phyloP scores from a whole-genome alignment of 208 protist species.

The Trichomonas vaginalis region DNA sequence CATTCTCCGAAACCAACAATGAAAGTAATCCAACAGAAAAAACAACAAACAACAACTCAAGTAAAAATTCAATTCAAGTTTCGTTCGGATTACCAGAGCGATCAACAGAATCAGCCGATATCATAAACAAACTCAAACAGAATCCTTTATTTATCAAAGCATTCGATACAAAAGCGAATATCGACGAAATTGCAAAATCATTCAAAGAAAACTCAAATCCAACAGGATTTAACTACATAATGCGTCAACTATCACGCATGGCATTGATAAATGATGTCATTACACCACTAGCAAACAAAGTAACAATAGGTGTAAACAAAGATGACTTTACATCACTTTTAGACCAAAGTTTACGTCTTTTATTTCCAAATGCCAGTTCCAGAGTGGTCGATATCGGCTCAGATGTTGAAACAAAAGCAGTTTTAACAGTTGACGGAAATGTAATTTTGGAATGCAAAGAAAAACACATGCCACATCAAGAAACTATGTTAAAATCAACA shows the following conservation, averaged over 20 bases:
- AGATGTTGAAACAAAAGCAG: background rate
- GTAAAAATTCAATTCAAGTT: background rate
- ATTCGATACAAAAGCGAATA: background rate
- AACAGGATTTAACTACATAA: background rate
- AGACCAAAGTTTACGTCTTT: background rate
- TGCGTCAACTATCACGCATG: background rate
- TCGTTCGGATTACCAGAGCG: background rate
- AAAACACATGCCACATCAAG: background rate
- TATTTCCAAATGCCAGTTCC: background rate
- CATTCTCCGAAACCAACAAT: too few relatives aligned
- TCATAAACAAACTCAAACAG: background rate
- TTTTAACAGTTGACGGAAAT: background rate
- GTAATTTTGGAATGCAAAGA: background rate
- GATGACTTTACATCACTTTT: background rate
- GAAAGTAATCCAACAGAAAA: too few relatives aligned
- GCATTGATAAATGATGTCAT: background rate
- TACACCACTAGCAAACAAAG: background rate
- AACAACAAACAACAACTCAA: background rate
- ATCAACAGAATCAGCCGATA: background rate
- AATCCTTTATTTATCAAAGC: background rate
- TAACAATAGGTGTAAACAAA: background rate
- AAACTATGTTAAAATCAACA: background rate
- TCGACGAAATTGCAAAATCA: background rate
- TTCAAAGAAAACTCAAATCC: background rate
- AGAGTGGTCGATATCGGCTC: background rate